Conservation (phyloP, 257 asterid species). For the Anisodus tanguticus region DNA sequence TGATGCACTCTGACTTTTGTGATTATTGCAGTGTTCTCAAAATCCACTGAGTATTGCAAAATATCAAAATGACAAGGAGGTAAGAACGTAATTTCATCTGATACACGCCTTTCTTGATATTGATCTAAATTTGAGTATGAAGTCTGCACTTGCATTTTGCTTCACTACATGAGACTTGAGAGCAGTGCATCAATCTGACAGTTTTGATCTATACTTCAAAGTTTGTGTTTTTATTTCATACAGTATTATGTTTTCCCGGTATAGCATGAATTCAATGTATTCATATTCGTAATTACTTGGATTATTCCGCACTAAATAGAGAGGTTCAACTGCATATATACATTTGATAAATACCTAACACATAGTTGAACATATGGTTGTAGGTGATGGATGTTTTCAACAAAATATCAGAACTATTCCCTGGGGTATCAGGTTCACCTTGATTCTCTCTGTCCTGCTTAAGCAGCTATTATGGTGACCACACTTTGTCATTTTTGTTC, state of each 20-base stretch:
- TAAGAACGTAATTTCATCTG: slow-evolving; percentile 30
- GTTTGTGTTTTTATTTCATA: not conserved
- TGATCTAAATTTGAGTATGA: not conserved
- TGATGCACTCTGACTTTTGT: not conserved
- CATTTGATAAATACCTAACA: slow-evolving; percentile 14
- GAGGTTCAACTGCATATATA: not conserved
- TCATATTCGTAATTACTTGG: not conserved
- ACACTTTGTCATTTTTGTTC: not conserved
- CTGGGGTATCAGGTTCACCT: slow-evolving; percentile 67
- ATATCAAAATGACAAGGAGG: slow-evolving; percentile 98
- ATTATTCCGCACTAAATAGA: not conserved
- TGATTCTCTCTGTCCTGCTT: slow-evolving; percentile 22
- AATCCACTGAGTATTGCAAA: slow-evolving; percentile 87
- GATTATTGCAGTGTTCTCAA: slow-evolving; percentile 77
- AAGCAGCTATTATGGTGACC: not conserved
- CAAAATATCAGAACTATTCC: slow-evolving; percentile 93
- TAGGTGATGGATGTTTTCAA: slow-evolving; percentile 97
- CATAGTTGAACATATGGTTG: not conserved
- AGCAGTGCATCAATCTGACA: not conserved
- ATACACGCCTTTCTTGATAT: not conserved
- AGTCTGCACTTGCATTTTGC: not conserved
- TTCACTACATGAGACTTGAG: not conserved
- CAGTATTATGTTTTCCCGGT: not conserved
- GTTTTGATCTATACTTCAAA: not conserved
- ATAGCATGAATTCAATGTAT: not conserved